Conservation (phyloP, 148 eudicot species). For the Rhododendron molle region DNA sequence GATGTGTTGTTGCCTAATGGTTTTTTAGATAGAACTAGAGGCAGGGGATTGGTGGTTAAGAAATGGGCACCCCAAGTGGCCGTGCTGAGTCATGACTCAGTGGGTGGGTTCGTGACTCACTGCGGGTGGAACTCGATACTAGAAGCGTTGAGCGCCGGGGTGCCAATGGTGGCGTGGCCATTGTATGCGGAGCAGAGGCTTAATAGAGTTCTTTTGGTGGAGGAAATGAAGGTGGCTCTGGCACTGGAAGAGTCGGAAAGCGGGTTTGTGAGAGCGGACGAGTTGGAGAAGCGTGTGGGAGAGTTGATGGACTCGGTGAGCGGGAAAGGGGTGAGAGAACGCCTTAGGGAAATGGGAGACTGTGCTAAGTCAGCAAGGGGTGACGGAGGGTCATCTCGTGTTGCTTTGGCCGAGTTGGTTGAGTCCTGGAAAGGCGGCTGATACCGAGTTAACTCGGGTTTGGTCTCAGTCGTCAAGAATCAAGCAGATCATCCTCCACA, state of each 20-base stretch:
- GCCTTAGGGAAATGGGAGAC: background rate
- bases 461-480: background rate
- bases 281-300: constrained; percentile 34
- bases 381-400: constrained; percentile 18
- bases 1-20: constrained; percentile 19
- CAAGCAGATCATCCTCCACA: too few species aligned
- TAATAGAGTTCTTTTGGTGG: constrained; percentile 36
- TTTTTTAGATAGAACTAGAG: constrained; percentile 14
- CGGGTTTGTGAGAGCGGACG: constrained; percentile 27
- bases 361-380: constrained; percentile 15
- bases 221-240: constrained; percentile 8
- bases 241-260: constrained; percentile 27
- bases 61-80: too few species aligned
- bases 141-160: constrained; percentile 31
- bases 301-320: constrained; percentile 26
- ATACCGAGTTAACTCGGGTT: background rate
- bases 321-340: constrained; percentile 14
- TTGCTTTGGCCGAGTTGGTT: constrained; percentile 20
- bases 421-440: constrained; percentile 17
- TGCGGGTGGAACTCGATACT: constrained; percentile 28
- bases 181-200: constrained; percentile 43
- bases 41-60: too few species aligned
- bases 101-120: too few species aligned
- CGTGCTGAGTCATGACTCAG: too few species aligned
- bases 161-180: constrained; percentile 48